Percentiles rank a stretch among this genome's conserved stretches.
Conservation (phyloP, 2,329 filamentous ascomycete genomes). For the Periglandula ipomoeae region DNA sequence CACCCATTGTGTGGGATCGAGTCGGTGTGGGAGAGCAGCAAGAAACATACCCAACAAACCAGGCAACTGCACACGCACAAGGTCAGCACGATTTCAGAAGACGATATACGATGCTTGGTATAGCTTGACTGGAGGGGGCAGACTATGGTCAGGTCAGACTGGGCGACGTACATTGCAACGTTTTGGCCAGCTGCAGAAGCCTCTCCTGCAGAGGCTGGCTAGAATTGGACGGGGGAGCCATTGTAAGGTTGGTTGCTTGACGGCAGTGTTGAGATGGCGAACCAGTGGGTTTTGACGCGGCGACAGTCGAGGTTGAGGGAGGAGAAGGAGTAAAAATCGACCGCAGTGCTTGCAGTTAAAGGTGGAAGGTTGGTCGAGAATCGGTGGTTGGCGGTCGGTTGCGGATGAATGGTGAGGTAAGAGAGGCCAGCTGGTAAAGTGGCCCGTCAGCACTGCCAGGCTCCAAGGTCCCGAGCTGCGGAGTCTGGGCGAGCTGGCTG, state of each 20-base stretch:
- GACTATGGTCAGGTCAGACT: not conserved
- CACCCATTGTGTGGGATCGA: not conserved
- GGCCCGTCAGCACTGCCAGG: not conserved
- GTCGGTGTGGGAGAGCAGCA: constrained; percentile 10
- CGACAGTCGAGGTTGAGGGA: not conserved
- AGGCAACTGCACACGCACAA: constrained; percentile 48
- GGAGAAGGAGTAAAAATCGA: not conserved
- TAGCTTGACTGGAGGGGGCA: not conserved
- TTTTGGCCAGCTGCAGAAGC: constrained; percentile 71
- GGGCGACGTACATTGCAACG: constrained; percentile 79
- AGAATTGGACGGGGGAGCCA: constrained; percentile 60
- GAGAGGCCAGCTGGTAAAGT: not conserved
- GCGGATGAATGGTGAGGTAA: constrained; percentile 4
- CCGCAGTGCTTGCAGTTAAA: not conserved
- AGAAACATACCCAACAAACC: constrained; percentile 68
- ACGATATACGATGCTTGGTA: not conserved
- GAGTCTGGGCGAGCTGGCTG: not conserved
- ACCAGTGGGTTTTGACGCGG: not conserved
- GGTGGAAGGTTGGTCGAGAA: not conserved
- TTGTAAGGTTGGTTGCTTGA: not conserved
- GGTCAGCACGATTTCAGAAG: constrained; percentile 22
- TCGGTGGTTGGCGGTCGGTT: not conserved
- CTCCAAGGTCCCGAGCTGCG: not conserved
- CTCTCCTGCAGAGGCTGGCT: constrained; percentile 64
- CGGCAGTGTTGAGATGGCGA: not conserved